These are phyloP conservation scores for Diaporthe longicolla DNA, from an alignment of 2,329 filamentous ascomycete genomes.

Conservation along the genomic window DNA sequence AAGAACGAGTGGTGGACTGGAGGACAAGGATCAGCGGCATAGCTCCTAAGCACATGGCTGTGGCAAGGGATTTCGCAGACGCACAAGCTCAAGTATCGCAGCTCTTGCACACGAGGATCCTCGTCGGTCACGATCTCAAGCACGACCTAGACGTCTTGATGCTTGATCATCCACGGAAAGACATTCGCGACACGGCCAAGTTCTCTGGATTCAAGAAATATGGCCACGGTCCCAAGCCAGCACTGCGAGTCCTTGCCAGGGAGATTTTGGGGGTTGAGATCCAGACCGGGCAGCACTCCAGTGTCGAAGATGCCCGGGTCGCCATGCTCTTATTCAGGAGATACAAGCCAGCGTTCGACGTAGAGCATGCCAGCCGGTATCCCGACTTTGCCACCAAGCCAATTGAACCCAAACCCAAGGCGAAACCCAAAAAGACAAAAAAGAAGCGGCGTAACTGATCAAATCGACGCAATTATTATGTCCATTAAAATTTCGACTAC, in stretches of 20 bases:
- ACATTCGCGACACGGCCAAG: slow-evolving; percentile 88
- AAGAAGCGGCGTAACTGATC: slow-evolving; percentile 54
- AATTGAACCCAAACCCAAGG: slow-evolving; percentile 49
- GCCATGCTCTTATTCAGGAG: slow-evolving; percentile 90
- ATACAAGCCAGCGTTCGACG: slow-evolving; percentile 88
- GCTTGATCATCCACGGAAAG: slow-evolving; percentile 81
- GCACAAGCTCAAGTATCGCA: slow-evolving; percentile 81
- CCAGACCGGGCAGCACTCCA: slow-evolving; percentile 75
- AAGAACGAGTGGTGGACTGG: slow-evolving; percentile 88
- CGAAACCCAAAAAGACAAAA: slow-evolving; percentile 60
- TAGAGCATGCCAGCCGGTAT: slow-evolving; percentile 80
- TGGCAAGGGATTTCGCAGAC: slow-evolving; percentile 79
- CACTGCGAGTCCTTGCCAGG: slow-evolving; percentile 70
- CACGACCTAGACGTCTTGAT: slow-evolving; percentile 84
- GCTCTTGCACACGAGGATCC: slow-evolving; percentile 77
- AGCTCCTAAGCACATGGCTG: slow-evolving; percentile 77
- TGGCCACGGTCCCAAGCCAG: slow-evolving; percentile 77
- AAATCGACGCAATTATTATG: background rate
- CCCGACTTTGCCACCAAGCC: slow-evolving; percentile 51
- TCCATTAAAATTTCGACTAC: slow-evolving; percentile 6
- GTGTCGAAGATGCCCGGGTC: slow-evolving; percentile 84
- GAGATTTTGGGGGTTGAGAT: slow-evolving; percentile 74
- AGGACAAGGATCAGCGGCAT: slow-evolving; percentile 90
- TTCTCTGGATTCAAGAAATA: slow-evolving; percentile 81
- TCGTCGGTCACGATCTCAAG: slow-evolving; percentile 87